A percentile compares a stretch with the other conserved stretches of the same genome.
These are phyloP conservation scores for Aspergillus sp. DNA, from an alignment of 2,329 filamentous ascomycete genomes.

Conservation along the genomic window DNA sequence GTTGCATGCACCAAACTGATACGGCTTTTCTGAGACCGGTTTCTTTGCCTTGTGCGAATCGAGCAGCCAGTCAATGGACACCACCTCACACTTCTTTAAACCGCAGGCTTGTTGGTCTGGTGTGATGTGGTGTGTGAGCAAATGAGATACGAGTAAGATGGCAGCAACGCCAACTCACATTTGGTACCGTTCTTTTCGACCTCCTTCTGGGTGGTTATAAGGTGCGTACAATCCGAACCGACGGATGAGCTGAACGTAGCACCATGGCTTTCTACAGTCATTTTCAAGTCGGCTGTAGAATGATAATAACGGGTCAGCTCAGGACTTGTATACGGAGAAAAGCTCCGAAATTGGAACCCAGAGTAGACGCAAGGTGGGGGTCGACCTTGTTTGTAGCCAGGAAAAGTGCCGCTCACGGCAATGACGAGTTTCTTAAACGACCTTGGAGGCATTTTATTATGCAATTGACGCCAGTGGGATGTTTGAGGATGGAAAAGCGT, in stretches of 20 bases:
- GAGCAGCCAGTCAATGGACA: slow-evolving; percentile 62
- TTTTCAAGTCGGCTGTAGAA: slow-evolving; percentile 14
- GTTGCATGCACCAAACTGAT: slow-evolving; percentile 28
- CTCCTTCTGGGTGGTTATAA: slow-evolving; percentile 39
- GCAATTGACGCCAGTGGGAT: not conserved
- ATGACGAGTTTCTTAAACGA: slow-evolving; percentile 42
- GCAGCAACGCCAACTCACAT: slow-evolving; percentile 36
- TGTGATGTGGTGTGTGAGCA: slow-evolving; percentile 55
- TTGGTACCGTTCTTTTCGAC: slow-evolving; percentile 36
- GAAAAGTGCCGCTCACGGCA: slow-evolving; percentile 62
- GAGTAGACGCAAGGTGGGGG: not conserved
- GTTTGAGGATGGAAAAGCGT: not conserved
- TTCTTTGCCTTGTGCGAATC: slow-evolving; percentile 51
- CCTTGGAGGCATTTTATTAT: slow-evolving; percentile 7
- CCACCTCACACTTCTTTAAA: slow-evolving; percentile 52
- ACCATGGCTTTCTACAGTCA: slow-evolving; percentile 33
- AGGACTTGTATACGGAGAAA: not conserved
- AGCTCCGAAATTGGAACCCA: not conserved
- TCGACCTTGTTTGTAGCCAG: slow-evolving; percentile 52
- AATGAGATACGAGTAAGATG: slow-evolving; percentile 39
- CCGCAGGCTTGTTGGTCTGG: slow-evolving; percentile 47
- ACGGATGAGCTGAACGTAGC: slow-evolving; percentile 34
- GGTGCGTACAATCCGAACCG: slow-evolving; percentile 35
- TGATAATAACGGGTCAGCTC: slow-evolving; percentile 8
- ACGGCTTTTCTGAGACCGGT: slow-evolving; percentile 41